phyloP scores from a whole-genome alignment of 805 yeast genomes.

The Debaryomyces maramus region DNA sequence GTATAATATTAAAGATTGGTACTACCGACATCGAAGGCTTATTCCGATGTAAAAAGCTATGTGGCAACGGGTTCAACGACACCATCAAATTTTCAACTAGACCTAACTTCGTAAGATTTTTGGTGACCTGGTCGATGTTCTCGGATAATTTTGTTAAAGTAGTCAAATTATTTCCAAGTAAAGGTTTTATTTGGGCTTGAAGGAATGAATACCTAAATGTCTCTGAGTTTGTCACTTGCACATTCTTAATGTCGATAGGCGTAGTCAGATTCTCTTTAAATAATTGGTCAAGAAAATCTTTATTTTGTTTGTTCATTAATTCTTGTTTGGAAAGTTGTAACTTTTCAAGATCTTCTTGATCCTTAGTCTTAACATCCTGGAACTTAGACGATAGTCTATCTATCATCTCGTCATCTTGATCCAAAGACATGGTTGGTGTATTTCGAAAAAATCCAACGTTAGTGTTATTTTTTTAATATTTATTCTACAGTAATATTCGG shows the following conservation, averaged over 20 bases:
- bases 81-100: constrained; percentile 45
- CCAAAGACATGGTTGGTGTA: constrained; percentile 22
- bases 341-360: constrained; percentile 27
- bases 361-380: constrained; percentile 9
- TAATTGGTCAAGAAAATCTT: constrained; percentile 31
- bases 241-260: constrained; percentile 45
- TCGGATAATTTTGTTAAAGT: constrained; percentile 42
- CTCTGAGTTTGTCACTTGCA: constrained; percentile 50
- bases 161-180: constrained; percentile 34
- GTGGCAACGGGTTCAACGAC: constrained; percentile 22
- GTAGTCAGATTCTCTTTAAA: constrained; percentile 31
- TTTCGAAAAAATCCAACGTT: too few species aligned
- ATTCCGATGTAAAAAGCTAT: constrained; percentile 20
- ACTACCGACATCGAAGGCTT: constrained; percentile 25
- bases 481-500: too few species aligned
- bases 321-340: constrained; percentile 29
- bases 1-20: constrained; percentile 43
- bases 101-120: constrained; percentile 43
- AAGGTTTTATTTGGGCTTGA: constrained; percentile 46
- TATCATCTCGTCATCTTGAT: constrained; percentile 33
- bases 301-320: constrained; percentile 33
- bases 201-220: constrained; percentile 48
- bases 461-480: too few species aligned
- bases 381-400: constrained; percentile 23
- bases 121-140: constrained; percentile 45